phyloP scores from a whole-genome alignment of 495 filamentous ascomycete genomes.

The Trichoderma parareesei region DNA sequence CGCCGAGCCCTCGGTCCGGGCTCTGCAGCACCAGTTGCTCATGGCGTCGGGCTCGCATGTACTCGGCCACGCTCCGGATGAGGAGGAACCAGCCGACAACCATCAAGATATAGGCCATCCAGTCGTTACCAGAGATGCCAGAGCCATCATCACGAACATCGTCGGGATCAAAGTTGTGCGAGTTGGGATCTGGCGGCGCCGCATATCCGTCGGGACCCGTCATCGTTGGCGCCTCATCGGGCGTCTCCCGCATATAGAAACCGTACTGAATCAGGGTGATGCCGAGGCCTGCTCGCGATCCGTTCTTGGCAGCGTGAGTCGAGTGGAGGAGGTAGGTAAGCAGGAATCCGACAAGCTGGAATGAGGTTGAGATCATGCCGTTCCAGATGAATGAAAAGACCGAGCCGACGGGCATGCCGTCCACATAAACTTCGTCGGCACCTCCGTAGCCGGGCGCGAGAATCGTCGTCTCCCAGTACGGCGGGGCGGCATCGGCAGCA shows the following conservation, averaged over 20 bases:
- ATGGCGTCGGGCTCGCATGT: conserved; percentile 75
- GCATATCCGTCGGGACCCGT: conserved; percentile 46
- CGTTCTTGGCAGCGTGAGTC: conserved; percentile 95
- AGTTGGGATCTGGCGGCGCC: conserved; percentile 76
- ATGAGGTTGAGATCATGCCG: conserved; percentile 97
- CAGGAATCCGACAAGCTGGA: conserved; percentile 93
- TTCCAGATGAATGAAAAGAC: conserved; percentile 97
- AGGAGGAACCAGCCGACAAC: conserved; percentile 97
- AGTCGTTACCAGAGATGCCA: conserved; percentile 65
- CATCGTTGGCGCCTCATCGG: conserved; percentile 36
- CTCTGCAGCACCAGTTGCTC: conserved; percentile 91
- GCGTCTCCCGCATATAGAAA: conserved; percentile 71
- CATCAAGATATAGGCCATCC: conserved; percentile 91
- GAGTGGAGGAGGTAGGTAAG: conserved; percentile 97
- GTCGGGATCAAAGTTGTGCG: conserved; percentile 77
- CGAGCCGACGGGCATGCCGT: conserved; percentile 91
- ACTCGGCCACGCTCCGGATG: conserved; percentile 83
- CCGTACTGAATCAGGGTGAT: conserved; percentile 96
- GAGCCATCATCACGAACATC: conserved; percentile 41
- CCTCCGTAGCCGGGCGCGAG: conserved; percentile 77
- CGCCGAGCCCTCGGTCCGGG: conserved; percentile 78
- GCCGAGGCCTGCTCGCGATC: conserved; percentile 85
- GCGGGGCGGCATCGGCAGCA: conserved; percentile 89
- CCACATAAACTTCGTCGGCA: conserved; percentile 88
- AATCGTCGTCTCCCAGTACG: conserved; percentile 99